Evolutionary conservation across 2,329 filamentous ascomycete genomes (phyloP), one percentile per base, ranked within the genome.

Genomic region (Hypoxylon sp.): DNA sequence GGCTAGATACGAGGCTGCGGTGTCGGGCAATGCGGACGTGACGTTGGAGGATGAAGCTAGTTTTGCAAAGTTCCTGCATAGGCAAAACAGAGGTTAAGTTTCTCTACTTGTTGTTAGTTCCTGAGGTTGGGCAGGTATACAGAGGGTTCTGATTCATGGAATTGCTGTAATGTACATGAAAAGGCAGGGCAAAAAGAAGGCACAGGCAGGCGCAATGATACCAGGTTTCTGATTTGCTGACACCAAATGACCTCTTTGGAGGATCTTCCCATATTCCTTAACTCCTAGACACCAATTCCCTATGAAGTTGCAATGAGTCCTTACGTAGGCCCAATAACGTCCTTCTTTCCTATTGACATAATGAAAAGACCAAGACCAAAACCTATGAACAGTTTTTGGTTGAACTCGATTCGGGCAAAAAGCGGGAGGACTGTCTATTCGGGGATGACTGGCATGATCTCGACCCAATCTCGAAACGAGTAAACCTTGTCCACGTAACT

Each of bases 1-100:
- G 74, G 83, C 88, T 52, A 84, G 93, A 69, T 98, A 97, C 76
- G 86, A 91, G 75, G 86, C 92, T 45, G 92, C 94, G 0, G 82
- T 96, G 73, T 86, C 88, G 11, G 86, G 87, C 19, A 86, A 87
- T 19, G 80, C 80, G 16, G 82, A 87, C 47, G 83, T 82, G 0
- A 77, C 83, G 50, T 78, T 82, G 72, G 81, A 83, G 73, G 81
- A 83, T 5, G 84, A 88, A 47, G 86, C 86, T n/a, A 88, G 87
- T 72, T 89, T 88, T 73, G 86, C 85, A 37, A 88, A 89, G 76
- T 89, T 85, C 68, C 75, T 88, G 19, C 81, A 87, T 72, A 78
- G 78, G 14, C 83, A 85, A 67, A 74, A 75, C 57, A 66, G 66
- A 39, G 45, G 62, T 30, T 67, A 70, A 32, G 23, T 21, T 32